Evolutionary conservation across 1,139 yeast genomes (phyloP).

Genomic region (Geotrichum siamense): DNA sequence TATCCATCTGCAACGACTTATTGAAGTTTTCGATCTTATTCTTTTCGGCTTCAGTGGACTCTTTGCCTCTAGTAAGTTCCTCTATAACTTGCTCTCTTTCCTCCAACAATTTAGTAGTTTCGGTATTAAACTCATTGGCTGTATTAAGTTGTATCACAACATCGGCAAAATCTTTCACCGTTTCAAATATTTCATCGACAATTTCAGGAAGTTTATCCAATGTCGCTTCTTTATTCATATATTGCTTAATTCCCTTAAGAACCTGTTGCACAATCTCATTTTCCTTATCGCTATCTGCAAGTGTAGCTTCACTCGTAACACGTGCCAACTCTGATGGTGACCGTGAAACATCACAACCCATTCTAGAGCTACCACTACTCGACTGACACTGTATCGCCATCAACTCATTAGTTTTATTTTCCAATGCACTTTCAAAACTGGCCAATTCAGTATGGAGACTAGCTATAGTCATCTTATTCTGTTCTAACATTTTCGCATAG

Average conservation of each 20-base stretch:
- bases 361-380: too few relatives aligned
- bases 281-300: conserved; percentile 5
- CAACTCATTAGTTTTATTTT: conserved; percentile 10
- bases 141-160: conserved; percentile 7
- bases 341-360: background rate
- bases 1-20: background rate
- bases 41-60: background rate
- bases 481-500: background rate
- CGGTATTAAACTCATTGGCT: conserved; percentile 8
- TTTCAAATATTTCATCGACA: conserved; percentile 2
- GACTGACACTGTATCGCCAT: too few relatives aligned
- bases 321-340: background rate
- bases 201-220: conserved; percentile 4
- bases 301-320: conserved; percentile 3
- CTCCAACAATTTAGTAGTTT: conserved; percentile 4
- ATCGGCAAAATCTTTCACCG: conserved; percentile 9
- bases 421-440: conserved; percentile 11
- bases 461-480: conserved; percentile 6
- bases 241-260: conserved; percentile 1
- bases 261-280: conserved; percentile 6
- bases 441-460: background rate
- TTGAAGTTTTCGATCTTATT: background rate
- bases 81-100: conserved; percentile 9
- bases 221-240: conserved; percentile 1
- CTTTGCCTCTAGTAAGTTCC: background rate